Evolutionary conservation across 2,329 filamentous ascomycete genomes (phyloP), one percentile per base, ranked within the genome.

Genomic region (Fonsecaea nubica): DNA sequence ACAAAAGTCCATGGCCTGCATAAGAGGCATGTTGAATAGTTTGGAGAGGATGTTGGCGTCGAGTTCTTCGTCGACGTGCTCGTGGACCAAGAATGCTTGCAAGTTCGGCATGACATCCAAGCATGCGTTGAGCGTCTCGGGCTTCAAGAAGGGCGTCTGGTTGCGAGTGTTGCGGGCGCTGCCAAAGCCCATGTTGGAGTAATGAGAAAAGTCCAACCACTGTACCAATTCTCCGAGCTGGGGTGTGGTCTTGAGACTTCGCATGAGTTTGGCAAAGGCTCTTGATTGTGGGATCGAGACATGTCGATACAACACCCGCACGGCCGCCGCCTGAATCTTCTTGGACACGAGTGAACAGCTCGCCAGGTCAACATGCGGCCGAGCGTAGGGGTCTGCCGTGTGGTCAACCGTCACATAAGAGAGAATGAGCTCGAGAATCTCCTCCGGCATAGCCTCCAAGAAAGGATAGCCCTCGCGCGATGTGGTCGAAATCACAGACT

Each of bases 221-320:
- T 90, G 88, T 53, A 94, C 90, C 73, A 93, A 87, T 48, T 87
- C 89, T 54, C 91, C 92, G 62, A 93, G 82, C 8, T 87, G 82
- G 1, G 87, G 86, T 75, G 93, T 88, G 65, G 85, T 80, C 54
- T 82, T 81, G 70, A 94, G 83, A 74, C 92, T 91, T 65, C 84
- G 82, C 57, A 93, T 85, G 72, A 93, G 92, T 79, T 94, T 94
- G 75, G 89, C 89, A 80, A 93, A 95, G 76, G 93, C 92, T 67
- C 88, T 84, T 32, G 92, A 94, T 81, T 93, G 91, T 5, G 92
- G 91, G 72, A 94, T 90, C 52, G 90, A 92, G 77, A 94, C 90
- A 76, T 91, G 88, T 71, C 87, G 86, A 80, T 94, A 94, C 57
- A 95, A 84, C 6, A 91, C 90, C 71, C 87, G 86, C 38, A 93